phyloP scores from a whole-genome alignment of 495 filamentous ascomycete genomes.

The Staphylotrichum tortipilum region DNA sequence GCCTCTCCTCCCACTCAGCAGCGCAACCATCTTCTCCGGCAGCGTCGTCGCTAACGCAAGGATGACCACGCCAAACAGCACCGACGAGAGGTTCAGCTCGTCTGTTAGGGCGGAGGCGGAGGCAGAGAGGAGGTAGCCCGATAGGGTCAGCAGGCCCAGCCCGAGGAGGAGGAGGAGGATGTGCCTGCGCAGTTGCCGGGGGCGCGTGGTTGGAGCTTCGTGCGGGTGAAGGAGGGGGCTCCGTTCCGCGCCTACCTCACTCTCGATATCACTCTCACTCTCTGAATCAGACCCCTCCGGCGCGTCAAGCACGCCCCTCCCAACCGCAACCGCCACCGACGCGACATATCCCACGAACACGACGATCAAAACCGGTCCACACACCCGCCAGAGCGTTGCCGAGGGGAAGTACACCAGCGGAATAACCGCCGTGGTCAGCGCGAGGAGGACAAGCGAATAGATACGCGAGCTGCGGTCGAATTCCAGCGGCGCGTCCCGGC shows the following conservation, averaged over 20 bases:
- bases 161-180: conserved; percentile 31
- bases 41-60: conserved; percentile 50
- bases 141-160: conserved; percentile 28
- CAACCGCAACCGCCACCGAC: conserved; percentile 40
- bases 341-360: conserved; percentile 40
- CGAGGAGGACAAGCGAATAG: conserved; percentile 22
- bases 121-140: conserved; percentile 41
- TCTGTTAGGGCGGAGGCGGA: conserved; percentile 32
- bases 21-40: conserved; percentile 46
- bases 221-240: conserved; percentile 1
- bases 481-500: conserved; percentile 10
- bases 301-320: conserved; percentile 31
- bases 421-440: background rate
- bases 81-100: conserved; percentile 34
- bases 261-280: conserved; percentile 9
- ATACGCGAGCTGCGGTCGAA: conserved; percentile 43
- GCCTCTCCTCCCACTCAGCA: too few species aligned
- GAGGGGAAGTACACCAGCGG: conserved; percentile 28
- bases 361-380: conserved; percentile 28
- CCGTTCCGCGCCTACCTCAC: conserved; percentile 18
- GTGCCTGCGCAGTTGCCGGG: conserved; percentile 20
- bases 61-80: conserved; percentile 45
- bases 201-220: background rate
- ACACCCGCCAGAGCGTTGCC: conserved; percentile 18
- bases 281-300: conserved; percentile 25